Evolutionary conservation across 441 rosid species (phyloP).

Genomic region (Metrosideros polymorpha): DNA sequence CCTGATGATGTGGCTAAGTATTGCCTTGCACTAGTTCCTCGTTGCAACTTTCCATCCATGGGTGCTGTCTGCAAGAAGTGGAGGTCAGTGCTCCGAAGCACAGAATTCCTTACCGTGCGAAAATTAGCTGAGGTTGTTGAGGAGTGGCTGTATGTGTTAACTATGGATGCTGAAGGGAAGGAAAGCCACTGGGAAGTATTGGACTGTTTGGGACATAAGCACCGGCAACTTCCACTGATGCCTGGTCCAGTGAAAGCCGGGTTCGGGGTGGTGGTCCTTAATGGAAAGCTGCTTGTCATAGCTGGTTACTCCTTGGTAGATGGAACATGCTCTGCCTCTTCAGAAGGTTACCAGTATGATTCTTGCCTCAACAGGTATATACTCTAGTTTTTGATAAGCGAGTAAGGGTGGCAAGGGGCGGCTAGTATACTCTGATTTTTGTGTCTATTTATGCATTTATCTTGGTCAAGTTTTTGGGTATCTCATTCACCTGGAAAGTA

Average conservation of each 20-base stretch:
- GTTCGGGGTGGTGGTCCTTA: slow-evolving; percentile 64
- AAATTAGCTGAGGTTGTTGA: slow-evolving; percentile 70
- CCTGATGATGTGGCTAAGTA: slow-evolving; percentile 82
- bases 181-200: slow-evolving; percentile 92
- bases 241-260: slow-evolving; percentile 68
- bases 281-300: slow-evolving; percentile 78
- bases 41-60: slow-evolving; percentile 61
- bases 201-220: slow-evolving; percentile 55
- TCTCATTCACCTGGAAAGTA: neutral
- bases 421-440: neutral
- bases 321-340: slow-evolving; percentile 50
- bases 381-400: neutral
- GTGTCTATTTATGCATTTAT: neutral
- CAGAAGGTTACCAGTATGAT: slow-evolving; percentile 85
- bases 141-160: slow-evolving; percentile 85
- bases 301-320: slow-evolving; percentile 60
- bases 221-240: slow-evolving; percentile 64
- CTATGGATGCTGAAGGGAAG: slow-evolving; percentile 56
- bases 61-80: slow-evolving; percentile 89
- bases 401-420: neutral
- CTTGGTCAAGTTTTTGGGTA: neutral
- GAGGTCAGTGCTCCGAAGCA: slow-evolving; percentile 77
- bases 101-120: slow-evolving; percentile 68
- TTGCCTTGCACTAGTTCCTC: slow-evolving; percentile 89
- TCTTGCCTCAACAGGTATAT: slow-evolving; percentile 90